phyloP scores from a whole-genome alignment of 2,329 filamentous ascomycete genomes.

The Venturia carpophila region DNA sequence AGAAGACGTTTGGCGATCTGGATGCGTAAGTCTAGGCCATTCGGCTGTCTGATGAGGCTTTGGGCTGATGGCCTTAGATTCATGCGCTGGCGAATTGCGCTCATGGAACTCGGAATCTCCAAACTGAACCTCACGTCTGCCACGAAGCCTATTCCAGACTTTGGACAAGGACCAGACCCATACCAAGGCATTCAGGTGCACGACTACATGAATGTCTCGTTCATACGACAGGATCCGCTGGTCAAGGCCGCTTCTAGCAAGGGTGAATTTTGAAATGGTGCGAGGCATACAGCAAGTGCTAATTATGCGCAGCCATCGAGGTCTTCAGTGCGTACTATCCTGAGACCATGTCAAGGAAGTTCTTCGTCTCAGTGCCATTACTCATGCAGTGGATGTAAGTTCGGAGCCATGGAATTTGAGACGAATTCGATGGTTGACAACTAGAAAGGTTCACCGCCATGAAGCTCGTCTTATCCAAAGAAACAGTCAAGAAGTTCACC shows the following conservation, averaged over 20 bases:
- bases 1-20: constrained; percentile 71
- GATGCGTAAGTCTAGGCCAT: constrained; percentile 56
- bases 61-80: constrained; percentile 49
- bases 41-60: constrained; percentile 8
- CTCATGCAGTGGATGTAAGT: constrained; percentile 71
- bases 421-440: background rate
- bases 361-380: constrained; percentile 87
- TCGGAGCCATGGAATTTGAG: background rate
- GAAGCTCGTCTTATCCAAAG: constrained; percentile 40
- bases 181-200: constrained; percentile 92
- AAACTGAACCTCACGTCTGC: constrained; percentile 62
- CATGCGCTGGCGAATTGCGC: constrained; percentile 77
- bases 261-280: background rate
- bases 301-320: constrained; percentile 59
- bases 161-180: constrained; percentile 58
- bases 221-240: constrained; percentile 70
- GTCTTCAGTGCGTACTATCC: constrained; percentile 78
- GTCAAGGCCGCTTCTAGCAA: constrained; percentile 64
- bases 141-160: constrained; percentile 63
- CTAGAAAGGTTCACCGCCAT: constrained; percentile 33
- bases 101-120: constrained; percentile 80
- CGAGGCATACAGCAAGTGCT: background rate
- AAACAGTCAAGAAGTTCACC: constrained; percentile 43
- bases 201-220: constrained; percentile 83
- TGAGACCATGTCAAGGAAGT: constrained; percentile 82